Conservation (phyloP, 495 filamentous ascomycete genomes). For the Annulohypoxylon nitens region DNA sequence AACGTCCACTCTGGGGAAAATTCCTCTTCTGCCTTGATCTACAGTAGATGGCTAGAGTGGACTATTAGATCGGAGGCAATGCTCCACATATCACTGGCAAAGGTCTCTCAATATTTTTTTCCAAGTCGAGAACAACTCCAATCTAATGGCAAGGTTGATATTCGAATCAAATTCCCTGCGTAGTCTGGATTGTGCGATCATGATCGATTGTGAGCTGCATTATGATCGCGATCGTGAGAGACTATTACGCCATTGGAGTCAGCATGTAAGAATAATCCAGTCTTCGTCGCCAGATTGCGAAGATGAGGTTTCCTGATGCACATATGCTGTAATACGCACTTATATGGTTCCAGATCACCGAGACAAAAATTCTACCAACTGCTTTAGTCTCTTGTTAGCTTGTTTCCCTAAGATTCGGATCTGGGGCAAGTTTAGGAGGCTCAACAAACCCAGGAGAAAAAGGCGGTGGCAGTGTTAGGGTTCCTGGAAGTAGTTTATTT, state of each 20-base stretch:
- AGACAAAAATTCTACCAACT: background rate
- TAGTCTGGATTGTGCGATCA: background rate
- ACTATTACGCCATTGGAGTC: background rate
- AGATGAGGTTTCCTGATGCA: background rate
- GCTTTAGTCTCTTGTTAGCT: background rate
- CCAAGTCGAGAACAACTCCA: background rate
- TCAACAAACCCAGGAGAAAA: background rate
- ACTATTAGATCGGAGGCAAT: background rate
- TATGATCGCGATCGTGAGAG: background rate
- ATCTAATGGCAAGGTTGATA: background rate
- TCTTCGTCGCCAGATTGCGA: background rate
- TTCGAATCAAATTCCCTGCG: background rate
- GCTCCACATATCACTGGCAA: background rate
- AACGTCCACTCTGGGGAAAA: background rate
- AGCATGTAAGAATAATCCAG: background rate
- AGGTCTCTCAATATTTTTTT: background rate
- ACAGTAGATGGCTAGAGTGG: background rate
- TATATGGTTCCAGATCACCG: background rate
- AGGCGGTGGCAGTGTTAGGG: background rate
- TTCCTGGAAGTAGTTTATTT: background rate
- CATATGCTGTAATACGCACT: background rate
- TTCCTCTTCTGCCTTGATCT: background rate
- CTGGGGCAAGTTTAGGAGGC: background rate
- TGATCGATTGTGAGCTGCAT: background rate
- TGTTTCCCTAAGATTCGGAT: background rate